Evolutionary conservation across 192 early-diverging fungal genomes (phyloP).

Genomic region (Dimargaris verticillata): DNA sequence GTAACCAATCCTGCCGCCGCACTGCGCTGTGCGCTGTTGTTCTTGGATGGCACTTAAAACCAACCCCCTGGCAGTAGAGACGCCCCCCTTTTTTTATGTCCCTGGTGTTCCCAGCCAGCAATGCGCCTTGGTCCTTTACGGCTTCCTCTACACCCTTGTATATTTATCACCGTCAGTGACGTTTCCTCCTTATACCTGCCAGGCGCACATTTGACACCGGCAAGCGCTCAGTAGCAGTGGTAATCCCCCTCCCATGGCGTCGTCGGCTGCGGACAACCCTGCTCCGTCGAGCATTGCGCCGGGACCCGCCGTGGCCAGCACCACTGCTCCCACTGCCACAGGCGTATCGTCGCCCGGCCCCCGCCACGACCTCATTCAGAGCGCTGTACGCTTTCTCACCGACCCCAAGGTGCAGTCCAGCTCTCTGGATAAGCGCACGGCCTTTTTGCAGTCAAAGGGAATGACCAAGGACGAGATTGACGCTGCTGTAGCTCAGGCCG

Average conservation of each 20-base stretch:
- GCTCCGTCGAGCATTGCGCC: neutral
- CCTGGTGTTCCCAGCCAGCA: too few relatives aligned
- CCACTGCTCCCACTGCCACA: neutral
- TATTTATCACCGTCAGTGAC: too few relatives aligned
- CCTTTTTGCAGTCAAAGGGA: conserved; percentile 96
- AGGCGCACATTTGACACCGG: too few relatives aligned
- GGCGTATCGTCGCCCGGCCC: conserved; percentile 8
- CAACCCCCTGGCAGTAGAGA: too few relatives aligned
- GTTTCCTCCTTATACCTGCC: too few relatives aligned
- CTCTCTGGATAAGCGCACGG: conserved; percentile 74
- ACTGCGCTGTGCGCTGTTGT: too few relatives aligned
- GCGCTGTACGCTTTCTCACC: conserved; percentile 79
- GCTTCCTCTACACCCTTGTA: too few relatives aligned
- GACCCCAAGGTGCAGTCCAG: conserved; percentile 85
- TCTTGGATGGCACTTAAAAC: too few relatives aligned
- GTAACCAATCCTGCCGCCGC: too few relatives aligned
- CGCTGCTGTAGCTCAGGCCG: conserved; percentile 46
- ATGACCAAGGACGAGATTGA: conserved; percentile 84
- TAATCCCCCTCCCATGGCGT: neutral
- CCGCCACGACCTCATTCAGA: conserved; percentile 57
- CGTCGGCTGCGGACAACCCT: neutral
- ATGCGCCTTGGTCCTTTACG: too few relatives aligned
- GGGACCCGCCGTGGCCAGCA: neutral
- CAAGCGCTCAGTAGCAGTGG: too few relatives aligned
- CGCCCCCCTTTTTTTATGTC: too few relatives aligned